Evolutionary conservation across 208 protist genomes (phyloP), one percentile per base, ranked within the genome.

Genomic region (Crithidia thermophila): DNA sequence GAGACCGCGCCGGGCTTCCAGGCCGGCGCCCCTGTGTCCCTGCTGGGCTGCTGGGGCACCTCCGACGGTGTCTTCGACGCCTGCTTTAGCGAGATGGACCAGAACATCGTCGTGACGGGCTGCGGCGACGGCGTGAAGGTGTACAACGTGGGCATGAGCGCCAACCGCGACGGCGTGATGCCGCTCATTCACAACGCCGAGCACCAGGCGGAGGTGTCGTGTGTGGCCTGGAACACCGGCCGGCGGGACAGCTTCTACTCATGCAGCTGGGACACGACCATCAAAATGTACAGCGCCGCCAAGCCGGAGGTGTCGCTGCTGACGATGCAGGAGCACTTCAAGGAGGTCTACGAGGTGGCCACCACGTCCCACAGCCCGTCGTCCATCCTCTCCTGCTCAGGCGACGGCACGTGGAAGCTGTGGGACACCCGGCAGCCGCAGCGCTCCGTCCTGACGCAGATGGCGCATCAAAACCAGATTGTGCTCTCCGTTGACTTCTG

Each of bases 401-500:
- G 92, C 10, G 92, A 97, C 52, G 90, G 89, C 53, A 87, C 80
- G 45, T 97, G 88, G 88, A 97, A 94, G 85, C 75, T 97, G 74
- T 97, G 92, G 92, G 92, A 97, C 67, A 68, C 75, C 10, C 89
- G 92, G 47, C 40, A 56, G 20, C 75, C 81, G 53, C 77, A 84
- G 67, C 77, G 74, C 40, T 85, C 92, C 36, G 84, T 87, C 7
- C 58, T 97, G 51, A 87, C 88, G 30, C 86, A 95, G 72, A 72
- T 87, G 53, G 91, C 77, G 1, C 90, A 97, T 70, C 66, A 93
- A 33, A 81, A 93, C 67, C 82, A 94, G 60, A 93, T 95, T 46
- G 79, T 97, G 33, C 88, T 97, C 49, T 94, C 88, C 45, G 77
- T 94, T 53, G 92, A 97, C 72, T 97, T 90, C 74, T 95, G 94